Base-by-base conservation (phyloP, 176 grass and related monocot species). In the Aegilops longissima region DNA sequence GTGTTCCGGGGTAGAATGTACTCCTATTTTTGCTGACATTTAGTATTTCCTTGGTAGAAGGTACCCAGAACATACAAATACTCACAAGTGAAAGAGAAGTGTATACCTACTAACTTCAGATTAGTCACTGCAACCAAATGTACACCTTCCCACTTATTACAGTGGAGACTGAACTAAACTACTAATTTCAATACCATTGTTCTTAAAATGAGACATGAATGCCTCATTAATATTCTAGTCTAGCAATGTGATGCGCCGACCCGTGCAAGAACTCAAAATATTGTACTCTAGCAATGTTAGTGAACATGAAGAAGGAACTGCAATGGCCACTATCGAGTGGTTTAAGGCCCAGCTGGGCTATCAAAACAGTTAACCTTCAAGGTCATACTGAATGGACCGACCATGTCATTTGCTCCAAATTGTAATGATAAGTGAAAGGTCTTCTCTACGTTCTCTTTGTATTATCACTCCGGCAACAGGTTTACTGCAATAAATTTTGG, bases 341-440 rank as follows among this genome's bases (percentile, higher is more conserved):
- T 49, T 49, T 13, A 49, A 49, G 72, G 17, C 31, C 5, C 58
- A 79, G 52, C 12, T 79, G 24, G 40, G 12, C 54, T 73, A 8
- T 68, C 21, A 73, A 86, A 83, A 77, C 40, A 78, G 52, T 49
- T 30, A 51, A 12, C 42, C 63, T 39, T 82, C 58, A 82, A 76
- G 59, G 29, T 67, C 58, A 52, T 17, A 80, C 17, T 3, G 13
- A 75, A 87, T 67, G 61, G n/a, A 20, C 54, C 30, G 2, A 16
- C 40, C 23, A 27, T 65, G 5, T 45, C 18, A 9, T 38, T 29
- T 78, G 8, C 11, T 66, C 3, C 40, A 63, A 40, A 72, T 33
- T 33, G 31, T 33, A 33, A 52, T 18, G 49, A 52, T 52, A 54
- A 54, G 51, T 54, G 51, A 54, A 54, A 18, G 16, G 51, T 54